A percentile compares a stretch with the other conserved stretches of the same genome.
Conservation (phyloP, 352 stramenopile genomes). For the Pythium scleroteichum region DNA sequence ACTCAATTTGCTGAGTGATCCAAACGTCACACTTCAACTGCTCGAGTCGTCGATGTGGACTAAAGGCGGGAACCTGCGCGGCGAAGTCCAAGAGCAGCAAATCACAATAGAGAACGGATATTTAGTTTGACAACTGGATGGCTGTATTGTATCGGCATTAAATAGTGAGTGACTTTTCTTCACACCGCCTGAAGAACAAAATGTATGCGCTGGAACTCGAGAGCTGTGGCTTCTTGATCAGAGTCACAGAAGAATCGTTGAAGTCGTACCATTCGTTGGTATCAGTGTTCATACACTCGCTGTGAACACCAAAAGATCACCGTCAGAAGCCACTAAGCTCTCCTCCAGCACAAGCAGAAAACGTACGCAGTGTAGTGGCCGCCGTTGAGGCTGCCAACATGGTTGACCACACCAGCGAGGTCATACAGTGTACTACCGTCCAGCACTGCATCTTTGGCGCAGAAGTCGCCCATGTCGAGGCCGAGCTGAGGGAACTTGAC, state of each 20-base stretch:
- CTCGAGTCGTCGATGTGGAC: slow-evolving; percentile 38
- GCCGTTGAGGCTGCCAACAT: slow-evolving; percentile 74
- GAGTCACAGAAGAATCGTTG: slow-evolving; percentile 70
- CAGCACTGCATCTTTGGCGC: slow-evolving; percentile 58
- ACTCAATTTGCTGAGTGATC: slow-evolving; percentile 37
- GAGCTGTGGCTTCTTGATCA: slow-evolving; percentile 64
- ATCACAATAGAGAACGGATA: slow-evolving; percentile 41
- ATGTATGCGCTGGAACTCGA: slow-evolving; percentile 75
- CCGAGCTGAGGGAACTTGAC: slow-evolving; percentile 61
- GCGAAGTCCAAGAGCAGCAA: slow-evolving; percentile 37
- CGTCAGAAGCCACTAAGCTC: not conserved
- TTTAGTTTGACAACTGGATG: slow-evolving; percentile 8
- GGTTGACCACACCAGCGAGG: slow-evolving; percentile 74
- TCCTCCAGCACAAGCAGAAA: too few species aligned
- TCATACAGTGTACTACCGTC: slow-evolving; percentile 77
- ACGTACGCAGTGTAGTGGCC: slow-evolving; percentile 86
- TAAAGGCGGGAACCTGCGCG: slow-evolving; percentile 34
- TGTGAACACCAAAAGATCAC: slow-evolving; percentile 23
- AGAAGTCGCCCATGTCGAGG: slow-evolving; percentile 75
- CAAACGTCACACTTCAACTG: slow-evolving; percentile 34
- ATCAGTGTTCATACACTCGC: slow-evolving; percentile 68
- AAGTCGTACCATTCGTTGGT: slow-evolving; percentile 82
- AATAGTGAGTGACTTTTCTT: slow-evolving; percentile 65
- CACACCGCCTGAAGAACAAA: slow-evolving; percentile 69
- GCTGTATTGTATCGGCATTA: slow-evolving; percentile 25